Percentiles rank a stretch among this genome's conserved stretches.
Conservation (phyloP, 2,329 filamentous ascomycete genomes). For the Ascochyta rabiei region DNA sequence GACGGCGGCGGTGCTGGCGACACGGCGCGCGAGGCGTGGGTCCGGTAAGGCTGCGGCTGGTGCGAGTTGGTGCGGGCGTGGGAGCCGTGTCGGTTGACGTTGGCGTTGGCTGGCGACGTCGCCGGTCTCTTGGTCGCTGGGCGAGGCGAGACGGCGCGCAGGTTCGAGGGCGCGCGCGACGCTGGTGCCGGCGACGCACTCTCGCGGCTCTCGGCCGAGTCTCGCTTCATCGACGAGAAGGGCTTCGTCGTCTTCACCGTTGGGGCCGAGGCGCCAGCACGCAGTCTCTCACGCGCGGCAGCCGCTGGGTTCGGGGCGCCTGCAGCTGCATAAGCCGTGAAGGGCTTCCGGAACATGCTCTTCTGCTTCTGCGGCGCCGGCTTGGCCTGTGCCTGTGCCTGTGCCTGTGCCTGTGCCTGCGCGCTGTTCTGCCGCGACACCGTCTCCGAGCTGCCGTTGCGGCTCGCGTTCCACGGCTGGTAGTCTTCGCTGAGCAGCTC, state of each 20-base stretch:
- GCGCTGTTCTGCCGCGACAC: constrained; percentile 59
- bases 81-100: constrained; percentile 32
- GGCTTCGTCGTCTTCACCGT: constrained; percentile 52
- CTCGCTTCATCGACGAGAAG: constrained; percentile 59
- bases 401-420: constrained; percentile 51
- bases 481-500: constrained; percentile 85
- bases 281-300: constrained; percentile 44
- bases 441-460: constrained; percentile 49
- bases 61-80: constrained; percentile 37
- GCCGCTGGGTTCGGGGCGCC: constrained; percentile 50
- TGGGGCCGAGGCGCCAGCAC: constrained; percentile 37
- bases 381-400: constrained; percentile 49
- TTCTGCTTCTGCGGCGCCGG: constrained; percentile 55
- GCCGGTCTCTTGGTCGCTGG: constrained; percentile 42
- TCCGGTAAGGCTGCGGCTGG: constrained; percentile 29
- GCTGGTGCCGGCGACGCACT: constrained; percentile 37
- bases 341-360: constrained; percentile 67
- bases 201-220: constrained; percentile 44
- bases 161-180: constrained; percentile 29
- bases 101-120: constrained; percentile 49
- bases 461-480: constrained; percentile 68
- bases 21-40: constrained; percentile 24
- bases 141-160: constrained; percentile 51
- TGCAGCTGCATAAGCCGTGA: constrained; percentile 64
- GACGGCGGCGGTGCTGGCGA: constrained; percentile 38